A percentile compares a stretch with the other conserved stretches of the same genome.
Conservation (phyloP, 2,329 filamentous ascomycete species). For the Talaromyces sp. region DNA sequence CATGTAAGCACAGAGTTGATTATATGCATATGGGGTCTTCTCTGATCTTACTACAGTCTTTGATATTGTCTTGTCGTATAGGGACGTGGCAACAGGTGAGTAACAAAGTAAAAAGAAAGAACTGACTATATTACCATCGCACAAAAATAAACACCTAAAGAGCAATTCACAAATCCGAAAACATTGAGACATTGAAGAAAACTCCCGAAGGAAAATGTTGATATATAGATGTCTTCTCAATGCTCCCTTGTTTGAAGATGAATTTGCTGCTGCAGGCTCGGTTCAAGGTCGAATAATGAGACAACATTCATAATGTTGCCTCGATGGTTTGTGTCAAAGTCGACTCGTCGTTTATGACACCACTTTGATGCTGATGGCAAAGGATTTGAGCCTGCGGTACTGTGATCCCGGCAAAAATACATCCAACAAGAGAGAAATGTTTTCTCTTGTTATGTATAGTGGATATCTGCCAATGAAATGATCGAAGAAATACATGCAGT, state of each 20-base stretch:
- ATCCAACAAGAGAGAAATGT: slow-evolving; percentile 2
- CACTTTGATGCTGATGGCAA: neutral
- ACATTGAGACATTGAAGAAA: neutral
- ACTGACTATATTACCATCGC: neutral
- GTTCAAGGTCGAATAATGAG: neutral
- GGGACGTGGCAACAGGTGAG: neutral
- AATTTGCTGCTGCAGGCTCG: slow-evolving; percentile 1
- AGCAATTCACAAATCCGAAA: neutral
- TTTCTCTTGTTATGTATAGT: slow-evolving; percentile 3
- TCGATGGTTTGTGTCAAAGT: neutral
- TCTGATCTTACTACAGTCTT: neutral
- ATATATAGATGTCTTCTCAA: neutral
- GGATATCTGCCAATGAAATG: neutral
- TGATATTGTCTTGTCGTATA: neutral
- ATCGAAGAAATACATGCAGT: neutral
- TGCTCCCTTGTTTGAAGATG: neutral
- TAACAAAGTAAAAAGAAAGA: neutral
- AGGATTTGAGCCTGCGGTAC: slow-evolving; percentile 1
- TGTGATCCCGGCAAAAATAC: slow-evolving; percentile 7
- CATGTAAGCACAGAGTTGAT: too few relatives aligned
- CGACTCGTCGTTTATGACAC: neutral
- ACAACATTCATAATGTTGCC: neutral
- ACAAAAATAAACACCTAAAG: neutral
- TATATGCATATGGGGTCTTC: too few relatives aligned
- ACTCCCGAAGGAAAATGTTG: neutral